Evolutionary conservation across 345 rosid genomes (phyloP).

Genomic region (Populus alba): DNA sequence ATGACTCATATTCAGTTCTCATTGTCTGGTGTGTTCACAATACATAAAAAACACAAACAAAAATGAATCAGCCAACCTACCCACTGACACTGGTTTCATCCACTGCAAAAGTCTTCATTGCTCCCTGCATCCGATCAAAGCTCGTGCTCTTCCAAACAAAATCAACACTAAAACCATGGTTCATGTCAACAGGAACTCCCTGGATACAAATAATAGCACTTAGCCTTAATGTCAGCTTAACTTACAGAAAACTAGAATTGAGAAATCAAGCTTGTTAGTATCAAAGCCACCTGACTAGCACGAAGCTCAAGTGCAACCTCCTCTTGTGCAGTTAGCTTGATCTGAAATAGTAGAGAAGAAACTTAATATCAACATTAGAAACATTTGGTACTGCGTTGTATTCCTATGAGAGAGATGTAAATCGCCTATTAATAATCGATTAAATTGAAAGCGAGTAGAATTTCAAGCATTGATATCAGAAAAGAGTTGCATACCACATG

Average conservation of each 20-base stretch:
- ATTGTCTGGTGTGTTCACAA: background rate
- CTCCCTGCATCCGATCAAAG: constrained; percentile 99
- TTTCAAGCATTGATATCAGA: background rate
- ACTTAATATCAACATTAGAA: background rate
- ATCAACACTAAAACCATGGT: constrained; percentile 95
- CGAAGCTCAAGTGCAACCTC: constrained; percentile 99
- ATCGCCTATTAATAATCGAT: background rate
- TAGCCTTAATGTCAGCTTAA: background rate
- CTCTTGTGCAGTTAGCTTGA: constrained; percentile 96
- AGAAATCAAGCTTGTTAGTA: constrained; percentile 8
- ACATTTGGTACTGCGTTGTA: background rate
- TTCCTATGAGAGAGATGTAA: background rate
- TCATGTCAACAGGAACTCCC: constrained; percentile 95
- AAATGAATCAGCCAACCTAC: constrained; percentile 31
- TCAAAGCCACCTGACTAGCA: constrained; percentile 75
- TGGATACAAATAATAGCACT: constrained; percentile 28
- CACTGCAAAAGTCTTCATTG: constrained; percentile 99
- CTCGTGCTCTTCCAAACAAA: constrained; percentile 99
- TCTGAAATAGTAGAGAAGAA: constrained; percentile 39
- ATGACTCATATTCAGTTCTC: background rate
- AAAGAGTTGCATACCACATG: constrained; percentile 72
- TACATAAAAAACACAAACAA: background rate
- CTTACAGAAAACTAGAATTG: constrained; percentile 5
- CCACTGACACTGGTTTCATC: constrained; percentile 99
- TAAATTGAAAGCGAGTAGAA: background rate